Percentiles rank a stretch among this genome's conserved stretches.
Evolutionary conservation across 2,329 filamentous ascomycete species (phyloP).

Genomic region (Sphaerulina musiva): DNA sequence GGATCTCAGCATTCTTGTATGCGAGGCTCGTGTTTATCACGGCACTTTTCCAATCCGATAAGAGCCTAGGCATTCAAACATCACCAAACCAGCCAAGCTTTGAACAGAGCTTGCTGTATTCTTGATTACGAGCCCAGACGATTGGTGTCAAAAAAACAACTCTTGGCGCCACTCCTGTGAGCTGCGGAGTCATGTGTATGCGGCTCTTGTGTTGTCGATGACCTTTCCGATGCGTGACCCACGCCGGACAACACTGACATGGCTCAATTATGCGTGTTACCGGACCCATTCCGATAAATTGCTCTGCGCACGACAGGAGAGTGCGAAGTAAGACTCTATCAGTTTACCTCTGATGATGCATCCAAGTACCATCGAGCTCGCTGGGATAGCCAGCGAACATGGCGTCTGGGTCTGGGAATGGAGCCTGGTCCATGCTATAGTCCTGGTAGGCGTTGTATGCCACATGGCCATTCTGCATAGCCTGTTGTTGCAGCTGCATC

Average conservation of each 20-base stretch:
- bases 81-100: neutral
- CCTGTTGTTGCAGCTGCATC: conserved; percentile 12
- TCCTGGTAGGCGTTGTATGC: conserved; percentile 13
- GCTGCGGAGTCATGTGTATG: neutral
- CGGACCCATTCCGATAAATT: neutral
- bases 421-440: conserved; percentile 8
- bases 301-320: neutral
- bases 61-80: neutral
- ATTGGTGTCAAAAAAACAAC: neutral
- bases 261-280: neutral
- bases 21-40: neutral
- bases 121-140: neutral
- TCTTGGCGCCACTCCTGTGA: neutral
- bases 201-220: neutral
- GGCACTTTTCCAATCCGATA: neutral
- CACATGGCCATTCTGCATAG: conserved; percentile 8
- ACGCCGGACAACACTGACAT: neutral
- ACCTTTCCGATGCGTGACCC: neutral
- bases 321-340: neutral
- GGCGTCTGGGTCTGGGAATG: conserved; percentile 10
- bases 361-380: conserved; percentile 8
- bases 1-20: neutral
- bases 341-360: conserved; percentile 7
- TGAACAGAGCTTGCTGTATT: neutral
- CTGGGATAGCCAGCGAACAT: conserved; percentile 12